Conservation (phyloP, 306 rosid genomes). For the Argentina anserina region DNA sequence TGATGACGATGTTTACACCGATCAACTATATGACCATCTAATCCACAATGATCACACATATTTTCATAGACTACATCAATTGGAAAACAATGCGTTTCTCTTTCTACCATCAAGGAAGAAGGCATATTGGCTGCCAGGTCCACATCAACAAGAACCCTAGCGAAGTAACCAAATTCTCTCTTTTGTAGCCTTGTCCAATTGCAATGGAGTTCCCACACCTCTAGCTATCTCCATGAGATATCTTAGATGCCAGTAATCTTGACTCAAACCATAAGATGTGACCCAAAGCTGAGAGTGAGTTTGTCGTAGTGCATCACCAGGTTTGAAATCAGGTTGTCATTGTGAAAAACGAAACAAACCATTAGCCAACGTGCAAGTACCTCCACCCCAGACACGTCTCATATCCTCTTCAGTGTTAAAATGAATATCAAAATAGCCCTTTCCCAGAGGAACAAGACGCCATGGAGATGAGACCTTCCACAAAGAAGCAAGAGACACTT, state of each 20-base stretch:
- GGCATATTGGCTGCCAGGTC: no score
- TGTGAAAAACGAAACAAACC: neutral
- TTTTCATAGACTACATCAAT: neutral
- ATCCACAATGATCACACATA: neutral
- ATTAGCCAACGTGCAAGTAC: neutral
- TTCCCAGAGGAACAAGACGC: neutral
- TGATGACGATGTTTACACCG: neutral
- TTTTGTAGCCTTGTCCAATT: no score
- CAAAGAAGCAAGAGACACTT: neutral
- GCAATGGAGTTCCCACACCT: no score
- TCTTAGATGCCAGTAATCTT: no score
- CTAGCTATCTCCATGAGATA: no score
- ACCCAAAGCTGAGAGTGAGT: neutral
- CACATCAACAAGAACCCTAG: no score
- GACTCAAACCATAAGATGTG: no score
- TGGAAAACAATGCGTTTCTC: neutral
- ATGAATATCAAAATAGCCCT: neutral
- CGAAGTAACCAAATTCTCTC: no score
- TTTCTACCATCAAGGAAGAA: no score
- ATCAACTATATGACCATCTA: neutral
- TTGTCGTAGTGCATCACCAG: neutral
- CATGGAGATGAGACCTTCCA: neutral
- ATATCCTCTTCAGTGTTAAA: neutral
- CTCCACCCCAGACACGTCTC: neutral
- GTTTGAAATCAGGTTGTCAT: neutral